A percentile compares a stretch with the other conserved stretches of the same genome.
These are phyloP conservation scores for Pseudopyrenochaeta lycopersici DNA, from an alignment of 2,329 filamentous ascomycete species.

Conservation along the genomic window DNA sequence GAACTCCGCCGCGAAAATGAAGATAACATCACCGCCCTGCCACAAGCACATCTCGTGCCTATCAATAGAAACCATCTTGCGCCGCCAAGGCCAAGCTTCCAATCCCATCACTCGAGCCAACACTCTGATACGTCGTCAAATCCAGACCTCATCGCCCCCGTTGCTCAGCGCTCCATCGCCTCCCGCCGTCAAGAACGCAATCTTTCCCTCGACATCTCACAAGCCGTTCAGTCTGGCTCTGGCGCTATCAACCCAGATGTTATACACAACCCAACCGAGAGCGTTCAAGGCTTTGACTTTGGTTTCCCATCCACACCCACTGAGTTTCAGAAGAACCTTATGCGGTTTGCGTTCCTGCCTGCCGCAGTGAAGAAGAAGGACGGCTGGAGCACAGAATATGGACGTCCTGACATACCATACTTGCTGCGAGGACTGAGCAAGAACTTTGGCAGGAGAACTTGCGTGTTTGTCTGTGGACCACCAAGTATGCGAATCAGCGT, in stretches of 20 bases:
- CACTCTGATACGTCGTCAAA: constrained; percentile 29
- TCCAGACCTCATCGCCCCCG: constrained; percentile 38
- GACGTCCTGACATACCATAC: constrained; percentile 84
- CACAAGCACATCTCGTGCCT: constrained; percentile 59
- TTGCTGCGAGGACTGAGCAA: constrained; percentile 86
- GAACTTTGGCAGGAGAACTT: constrained; percentile 82
- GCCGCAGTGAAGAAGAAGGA: constrained; percentile 63
- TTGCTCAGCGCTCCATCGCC: constrained; percentile 37
- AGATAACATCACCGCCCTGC: constrained; percentile 83
- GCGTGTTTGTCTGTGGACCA: constrained; percentile 93
- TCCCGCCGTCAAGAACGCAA: constrained; percentile 54
- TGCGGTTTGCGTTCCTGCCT: constrained; percentile 86
- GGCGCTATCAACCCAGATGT: constrained; percentile 57
- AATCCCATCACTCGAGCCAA: constrained; percentile 10
- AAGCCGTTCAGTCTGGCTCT: constrained; percentile 43
- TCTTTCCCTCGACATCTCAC: constrained; percentile 54
- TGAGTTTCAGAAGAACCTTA: constrained; percentile 86
- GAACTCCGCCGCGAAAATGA: constrained; percentile 84
- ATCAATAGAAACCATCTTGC: constrained; percentile 54
- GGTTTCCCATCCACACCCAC: constrained; percentile 86
- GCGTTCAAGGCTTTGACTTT: constrained; percentile 54
- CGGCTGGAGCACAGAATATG: constrained; percentile 93
- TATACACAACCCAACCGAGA: constrained; percentile 26
- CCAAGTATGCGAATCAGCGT: constrained; percentile 88
- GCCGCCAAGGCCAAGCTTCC: constrained; percentile 32